Evolutionary conservation across 805 yeast species (phyloP), one percentile per base, ranked within the genome.

Genomic region (Soucietia sequanensis): DNA sequence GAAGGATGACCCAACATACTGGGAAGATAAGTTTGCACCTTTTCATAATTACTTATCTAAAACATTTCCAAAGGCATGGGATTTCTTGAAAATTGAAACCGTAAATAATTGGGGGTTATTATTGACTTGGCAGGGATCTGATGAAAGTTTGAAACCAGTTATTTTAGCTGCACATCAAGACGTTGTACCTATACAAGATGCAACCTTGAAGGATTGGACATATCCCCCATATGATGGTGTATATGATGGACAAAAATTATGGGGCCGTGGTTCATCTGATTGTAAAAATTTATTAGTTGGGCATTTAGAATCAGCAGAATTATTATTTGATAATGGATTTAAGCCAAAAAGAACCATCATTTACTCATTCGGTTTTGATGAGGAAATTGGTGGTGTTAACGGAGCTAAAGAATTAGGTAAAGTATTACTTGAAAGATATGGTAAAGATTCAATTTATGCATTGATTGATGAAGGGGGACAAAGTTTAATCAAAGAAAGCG

Each of bases 221-320:
- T 54, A 54, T 35, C 61, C 60, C 3, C 72, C 72, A 4, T 68
- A 56, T 33, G 60, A 43, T 3, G 72, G 62, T 1, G 53, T 49
- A 17, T 67, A 51, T 42, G 70, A 66, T 42, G 71, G 69, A 2
- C 52, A 52, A 13, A 44, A 49, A 21, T 36, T 68, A 6, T 63
- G 60, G 52, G 72, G 73, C 8, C 48, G 73, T 31, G 72, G 73
- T 10, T 50, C 60, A 9, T 57, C 66, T 5, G 73, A 67, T 40
- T 67, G 58, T 34, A 52, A 55, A 33, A 53, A 55, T 34, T 34
- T 51, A 17, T 41, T 55, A 21, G 38, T 55, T 14, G 58, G 47
- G 7, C 35, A 46, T n/a, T 31, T 53, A 30, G 57, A 54, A 31
- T 29, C 48, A 3, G 40, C 41, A 3, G 48, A 46, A 27, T 44